Conservation (phyloP, 306 rosid species). For the Morella rubra region DNA sequence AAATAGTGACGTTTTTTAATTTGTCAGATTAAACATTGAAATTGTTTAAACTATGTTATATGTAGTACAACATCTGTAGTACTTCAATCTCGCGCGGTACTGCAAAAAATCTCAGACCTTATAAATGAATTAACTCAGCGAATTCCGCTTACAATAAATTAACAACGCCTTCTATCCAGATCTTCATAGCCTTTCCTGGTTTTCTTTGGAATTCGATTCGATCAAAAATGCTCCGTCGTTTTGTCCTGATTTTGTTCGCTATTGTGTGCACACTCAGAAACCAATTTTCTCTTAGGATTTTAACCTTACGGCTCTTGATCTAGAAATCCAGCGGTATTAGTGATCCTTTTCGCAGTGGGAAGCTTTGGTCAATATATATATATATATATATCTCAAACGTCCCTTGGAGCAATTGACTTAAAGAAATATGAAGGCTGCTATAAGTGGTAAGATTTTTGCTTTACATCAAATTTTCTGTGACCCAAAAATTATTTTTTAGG, state of each 20-base stretch:
- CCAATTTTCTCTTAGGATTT: not conserved
- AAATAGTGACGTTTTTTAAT: too few relatives aligned
- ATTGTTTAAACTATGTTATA: too few relatives aligned
- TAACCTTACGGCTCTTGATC: not conserved
- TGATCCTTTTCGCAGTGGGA: not conserved
- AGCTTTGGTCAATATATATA: not conserved
- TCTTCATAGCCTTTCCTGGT: not conserved
- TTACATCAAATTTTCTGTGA: too few relatives aligned
- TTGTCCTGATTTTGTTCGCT: too few relatives aligned
- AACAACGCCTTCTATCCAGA: too few relatives aligned
- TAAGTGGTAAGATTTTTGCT: too few relatives aligned
- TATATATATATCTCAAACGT: too few relatives aligned
- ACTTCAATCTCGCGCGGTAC: not conserved
- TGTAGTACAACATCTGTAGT: not conserved
- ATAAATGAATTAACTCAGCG: not conserved
- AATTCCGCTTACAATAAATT: too few relatives aligned
- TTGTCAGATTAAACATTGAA: too few relatives aligned
- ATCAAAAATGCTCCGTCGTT: not conserved
- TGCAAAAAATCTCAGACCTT: not conserved
- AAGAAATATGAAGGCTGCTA: too few relatives aligned
- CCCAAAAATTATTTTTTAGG: too few relatives aligned
- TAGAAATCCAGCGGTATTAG: not conserved
- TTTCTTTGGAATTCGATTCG: not conserved
- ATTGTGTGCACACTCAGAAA: not conserved
- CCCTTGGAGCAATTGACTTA: too few relatives aligned